Conservation (phyloP, 2,329 filamentous ascomycete genomes). For the Cladosporium halotolerans region DNA sequence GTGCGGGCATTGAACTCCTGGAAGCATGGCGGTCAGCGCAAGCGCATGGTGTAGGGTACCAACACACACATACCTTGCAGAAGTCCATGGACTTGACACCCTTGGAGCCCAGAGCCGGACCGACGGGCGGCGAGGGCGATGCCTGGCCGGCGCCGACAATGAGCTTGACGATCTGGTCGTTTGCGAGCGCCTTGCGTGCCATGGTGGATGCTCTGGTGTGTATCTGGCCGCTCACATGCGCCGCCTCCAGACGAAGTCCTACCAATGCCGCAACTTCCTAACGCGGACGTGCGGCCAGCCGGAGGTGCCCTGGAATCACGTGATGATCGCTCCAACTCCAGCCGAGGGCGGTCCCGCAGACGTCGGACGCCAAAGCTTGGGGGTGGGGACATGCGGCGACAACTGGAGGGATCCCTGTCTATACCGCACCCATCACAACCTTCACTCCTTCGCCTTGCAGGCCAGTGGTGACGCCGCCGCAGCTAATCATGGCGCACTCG, state of each 20-base stretch:
- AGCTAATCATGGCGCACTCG: no score
- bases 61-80: slow-evolving; percentile 68
- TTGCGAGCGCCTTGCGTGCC: slow-evolving; percentile 46
- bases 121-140: slow-evolving; percentile 88
- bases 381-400: no score
- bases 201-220: slow-evolving; percentile 30
- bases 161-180: slow-evolving; percentile 84
- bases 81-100: slow-evolving; percentile 99
- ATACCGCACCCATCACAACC: no score
- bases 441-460: no score
- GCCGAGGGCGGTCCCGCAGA: no score
- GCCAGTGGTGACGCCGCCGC: no score
- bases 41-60: slow-evolving; percentile 5
- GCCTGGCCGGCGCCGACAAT: slow-evolving; percentile 96
- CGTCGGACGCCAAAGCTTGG: no score
- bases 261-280: slow-evolving; percentile 9
- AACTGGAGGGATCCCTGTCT: no score
- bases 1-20: slow-evolving; percentile 98
- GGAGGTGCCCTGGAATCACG: background rate
- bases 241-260: slow-evolving; percentile 2
- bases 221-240: slow-evolving; percentile 3
- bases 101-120: slow-evolving; percentile 92
- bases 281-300: background rate
- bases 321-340: background rate
- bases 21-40: background rate